Conservation (phyloP, 129 eudicot species). For the Centrapalus pauciflorus region DNA sequence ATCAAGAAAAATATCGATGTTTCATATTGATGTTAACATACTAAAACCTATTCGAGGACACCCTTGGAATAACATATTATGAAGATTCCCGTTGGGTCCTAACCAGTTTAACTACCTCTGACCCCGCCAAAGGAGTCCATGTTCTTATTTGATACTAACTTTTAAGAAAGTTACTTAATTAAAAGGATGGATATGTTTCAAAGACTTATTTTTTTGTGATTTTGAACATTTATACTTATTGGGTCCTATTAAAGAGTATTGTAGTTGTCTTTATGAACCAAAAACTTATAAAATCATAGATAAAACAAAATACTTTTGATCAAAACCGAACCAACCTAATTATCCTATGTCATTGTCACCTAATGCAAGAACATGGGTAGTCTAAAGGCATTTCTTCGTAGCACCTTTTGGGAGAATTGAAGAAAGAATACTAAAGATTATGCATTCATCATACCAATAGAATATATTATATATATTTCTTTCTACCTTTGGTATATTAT, state of each 20-base stretch:
- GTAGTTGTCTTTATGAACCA: background rate
- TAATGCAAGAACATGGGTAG: conserved; percentile 31
- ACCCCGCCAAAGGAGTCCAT: background rate
- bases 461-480: too few species aligned
- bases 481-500: background rate
- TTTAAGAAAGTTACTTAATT: background rate
- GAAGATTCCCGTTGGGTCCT: too few species aligned
- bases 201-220: background rate
- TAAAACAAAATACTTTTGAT: conserved; percentile 15
- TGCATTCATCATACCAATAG: background rate
- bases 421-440: background rate
- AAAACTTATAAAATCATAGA: background rate
- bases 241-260: background rate
- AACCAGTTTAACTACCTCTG: background rate
- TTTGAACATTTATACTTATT: conserved; percentile 4
- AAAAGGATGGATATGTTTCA: background rate
- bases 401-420: conserved; percentile 19
- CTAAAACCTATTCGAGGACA: too few species aligned
- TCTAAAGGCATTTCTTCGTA: conserved; percentile 17
- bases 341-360: conserved; percentile 29
- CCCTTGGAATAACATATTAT: too few species aligned
- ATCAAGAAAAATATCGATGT: too few species aligned
- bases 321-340: conserved; percentile 15
- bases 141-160: background rate
- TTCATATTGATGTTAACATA: too few species aligned